phyloP scores from a whole-genome alignment of 2,329 filamentous ascomycete species.

The Ilyonectria sp. region DNA sequence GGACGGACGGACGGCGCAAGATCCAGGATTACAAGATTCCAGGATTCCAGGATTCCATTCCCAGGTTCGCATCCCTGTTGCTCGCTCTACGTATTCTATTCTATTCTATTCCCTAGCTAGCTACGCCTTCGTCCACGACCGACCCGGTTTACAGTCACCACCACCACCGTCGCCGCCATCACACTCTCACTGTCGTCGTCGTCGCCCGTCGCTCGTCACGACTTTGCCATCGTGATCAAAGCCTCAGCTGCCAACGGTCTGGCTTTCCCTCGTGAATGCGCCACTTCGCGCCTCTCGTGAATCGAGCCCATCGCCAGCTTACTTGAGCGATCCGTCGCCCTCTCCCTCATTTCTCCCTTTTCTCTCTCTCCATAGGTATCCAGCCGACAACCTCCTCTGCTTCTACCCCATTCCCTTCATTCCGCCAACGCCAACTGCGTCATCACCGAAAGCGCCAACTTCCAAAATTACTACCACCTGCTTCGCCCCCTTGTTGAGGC shows the following conservation, averaged over 20 bases:
- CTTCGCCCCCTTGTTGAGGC: conserved; percentile 39
- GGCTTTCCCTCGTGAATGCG: conserved; percentile 31
- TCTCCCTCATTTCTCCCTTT: conserved; percentile 8
- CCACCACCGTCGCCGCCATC: not conserved
- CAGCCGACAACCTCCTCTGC: conserved; percentile 12
- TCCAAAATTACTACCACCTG: conserved; percentile 32
- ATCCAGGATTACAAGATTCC: not conserved
- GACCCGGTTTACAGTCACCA: not conserved
- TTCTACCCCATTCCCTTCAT: conserved; percentile 7
- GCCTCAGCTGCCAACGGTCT: conserved; percentile 11
- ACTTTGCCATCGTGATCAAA: conserved; percentile 15
- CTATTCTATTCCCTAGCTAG: conserved; percentile 24
- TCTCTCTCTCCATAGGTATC: conserved; percentile 6
- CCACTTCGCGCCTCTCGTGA: conserved; percentile 31
- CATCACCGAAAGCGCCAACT: conserved; percentile 30
- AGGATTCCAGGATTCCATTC: not conserved
- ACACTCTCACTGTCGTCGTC: conserved; percentile 6
- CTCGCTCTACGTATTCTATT: not conserved
- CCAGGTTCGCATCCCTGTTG: not conserved
- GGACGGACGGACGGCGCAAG: not conserved
- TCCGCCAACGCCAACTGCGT: conserved; percentile 30
- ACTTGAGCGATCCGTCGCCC: conserved; percentile 22
- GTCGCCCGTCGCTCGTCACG: not conserved
- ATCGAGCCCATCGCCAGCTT: conserved; percentile 32
- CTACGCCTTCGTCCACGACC: not conserved